Evolutionary conservation across 2,329 filamentous ascomycete species (phyloP).

Genomic region (Tolypocladium sp.): DNA sequence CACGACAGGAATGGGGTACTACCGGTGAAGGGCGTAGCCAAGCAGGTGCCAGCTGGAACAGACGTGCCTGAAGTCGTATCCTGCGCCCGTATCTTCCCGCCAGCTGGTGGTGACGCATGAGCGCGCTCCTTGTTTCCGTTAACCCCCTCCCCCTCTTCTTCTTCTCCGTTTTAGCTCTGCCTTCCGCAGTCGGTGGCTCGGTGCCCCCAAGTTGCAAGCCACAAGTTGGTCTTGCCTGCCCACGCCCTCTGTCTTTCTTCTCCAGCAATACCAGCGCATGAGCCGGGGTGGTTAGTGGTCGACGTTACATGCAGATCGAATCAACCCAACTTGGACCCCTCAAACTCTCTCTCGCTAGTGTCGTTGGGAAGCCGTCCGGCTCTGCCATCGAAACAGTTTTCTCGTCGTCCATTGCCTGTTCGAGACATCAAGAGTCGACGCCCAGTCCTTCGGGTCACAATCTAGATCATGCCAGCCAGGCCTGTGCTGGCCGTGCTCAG

Average conservation of each 20-base stretch:
- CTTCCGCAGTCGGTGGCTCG: neutral
- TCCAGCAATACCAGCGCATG: neutral
- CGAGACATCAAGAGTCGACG: neutral
- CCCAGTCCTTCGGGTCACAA: neutral
- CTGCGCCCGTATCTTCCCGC: neutral
- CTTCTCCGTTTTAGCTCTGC: neutral
- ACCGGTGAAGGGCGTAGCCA: neutral
- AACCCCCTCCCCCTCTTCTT: neutral
- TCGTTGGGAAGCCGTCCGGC: neutral
- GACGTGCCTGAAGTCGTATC: neutral
- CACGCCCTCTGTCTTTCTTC: neutral
- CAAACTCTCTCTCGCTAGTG: neutral
- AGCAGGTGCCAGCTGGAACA: neutral
- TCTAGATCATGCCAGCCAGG: neutral
- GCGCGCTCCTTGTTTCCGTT: neutral
- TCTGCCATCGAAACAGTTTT: neutral
- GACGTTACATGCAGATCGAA: neutral
- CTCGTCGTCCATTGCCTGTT: neutral
- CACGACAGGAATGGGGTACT: neutral
- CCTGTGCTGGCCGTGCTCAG: neutral
- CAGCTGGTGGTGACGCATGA: neutral
- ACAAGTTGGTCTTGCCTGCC: neutral
- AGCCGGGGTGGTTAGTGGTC: neutral
- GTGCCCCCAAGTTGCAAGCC: slow-evolving; percentile 1
- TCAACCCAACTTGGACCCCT: neutral